Base-by-base conservation (phyloP, 257 asterid species). In the Linderniella brevidens region DNA sequence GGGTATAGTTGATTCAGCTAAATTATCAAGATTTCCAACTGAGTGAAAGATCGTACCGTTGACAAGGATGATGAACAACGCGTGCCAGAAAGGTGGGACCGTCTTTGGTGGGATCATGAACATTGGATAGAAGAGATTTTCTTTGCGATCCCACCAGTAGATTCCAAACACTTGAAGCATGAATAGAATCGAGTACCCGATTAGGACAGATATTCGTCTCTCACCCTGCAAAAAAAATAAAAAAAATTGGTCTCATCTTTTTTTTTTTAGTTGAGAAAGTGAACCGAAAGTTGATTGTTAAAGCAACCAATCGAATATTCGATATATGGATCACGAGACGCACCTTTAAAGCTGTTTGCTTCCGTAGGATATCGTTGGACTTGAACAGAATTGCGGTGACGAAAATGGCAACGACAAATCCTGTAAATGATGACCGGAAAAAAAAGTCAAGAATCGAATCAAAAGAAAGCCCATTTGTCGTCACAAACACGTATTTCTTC, bases 1-100 rank as follows among this genome's bases (percentile, higher is more conserved):
- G 6, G 32, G 32, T 25, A 25, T 2, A 25, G 4, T 25, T 25
- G 32, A 25, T 25, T 25, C 6, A 2, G 32, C 32, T 25, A 25
- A 2, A 25, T 25, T 25, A 25, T 25, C 32, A 25, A 25, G 32
- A 25, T 25, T 25, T 25, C 6, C 32, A 42, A 58, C 35, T 0
- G 44, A 48, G 41, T 17, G 19, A 44, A 57, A 55, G 52, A 46
- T 8, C 72, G 37, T 64, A 83, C 95, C 93, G 16, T 83, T 83
- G 9, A 83, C 83, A 35, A 83, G 67, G 69, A 83, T 70, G 58
- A 68, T 64, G 68, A 83, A 83, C 50, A 79, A 37, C 17, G 86
- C 93, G 70, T 77, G 88, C 95, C 86, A 83, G 62, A 83, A 83
- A 45, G 95, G 95, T 11, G 90, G 95, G 58, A 77, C 68, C 25